Evolutionary conservation across 2,329 filamentous ascomycete species (phyloP).

Genomic region (Canariomyces notabilis): DNA sequence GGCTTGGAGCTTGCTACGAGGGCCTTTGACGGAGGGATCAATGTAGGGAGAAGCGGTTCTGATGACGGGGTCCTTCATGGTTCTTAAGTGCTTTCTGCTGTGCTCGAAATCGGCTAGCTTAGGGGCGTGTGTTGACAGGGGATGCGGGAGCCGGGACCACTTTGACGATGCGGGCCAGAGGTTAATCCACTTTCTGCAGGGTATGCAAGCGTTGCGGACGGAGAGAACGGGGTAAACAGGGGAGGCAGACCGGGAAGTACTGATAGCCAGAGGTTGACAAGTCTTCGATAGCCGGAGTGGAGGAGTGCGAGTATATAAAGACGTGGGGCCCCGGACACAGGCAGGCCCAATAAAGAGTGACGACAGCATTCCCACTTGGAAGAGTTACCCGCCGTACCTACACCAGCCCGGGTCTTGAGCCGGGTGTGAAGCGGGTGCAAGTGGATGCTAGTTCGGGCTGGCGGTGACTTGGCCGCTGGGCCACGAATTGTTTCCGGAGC

Average conservation of each 20-base stretch:
- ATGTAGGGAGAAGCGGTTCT: slow-evolving; percentile 42
- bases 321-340: slow-evolving; percentile 16
- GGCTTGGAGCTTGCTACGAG: slow-evolving; percentile 36
- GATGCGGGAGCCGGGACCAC: slow-evolving; percentile 17
- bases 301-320: slow-evolving; percentile 23
- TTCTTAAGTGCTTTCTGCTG: slow-evolving; percentile 27
- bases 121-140: slow-evolving; percentile 20
- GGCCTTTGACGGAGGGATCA: slow-evolving; percentile 41
- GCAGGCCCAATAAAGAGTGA: slow-evolving; percentile 22
- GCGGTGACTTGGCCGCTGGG: slow-evolving; percentile 20
- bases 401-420: slow-evolving; percentile 15
- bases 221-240: slow-evolving; percentile 7
- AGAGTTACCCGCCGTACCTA: slow-evolving; percentile 11
- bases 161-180: slow-evolving; percentile 18
- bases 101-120: slow-evolving; percentile 7
- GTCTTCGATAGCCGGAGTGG: slow-evolving; percentile 21
- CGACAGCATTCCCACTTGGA: slow-evolving; percentile 22
- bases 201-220: slow-evolving; percentile 15
- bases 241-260: slow-evolving; percentile 10
- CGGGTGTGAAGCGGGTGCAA: slow-evolving; percentile 19
- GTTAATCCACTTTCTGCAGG: slow-evolving; percentile 23
- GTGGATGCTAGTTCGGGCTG: slow-evolving; percentile 19
- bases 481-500: slow-evolving; percentile 29
- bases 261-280: slow-evolving; percentile 17
- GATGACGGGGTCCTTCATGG: slow-evolving; percentile 37